phyloP scores from a whole-genome alignment of 345 rosid genomes.

The Mercurialis annua region DNA sequence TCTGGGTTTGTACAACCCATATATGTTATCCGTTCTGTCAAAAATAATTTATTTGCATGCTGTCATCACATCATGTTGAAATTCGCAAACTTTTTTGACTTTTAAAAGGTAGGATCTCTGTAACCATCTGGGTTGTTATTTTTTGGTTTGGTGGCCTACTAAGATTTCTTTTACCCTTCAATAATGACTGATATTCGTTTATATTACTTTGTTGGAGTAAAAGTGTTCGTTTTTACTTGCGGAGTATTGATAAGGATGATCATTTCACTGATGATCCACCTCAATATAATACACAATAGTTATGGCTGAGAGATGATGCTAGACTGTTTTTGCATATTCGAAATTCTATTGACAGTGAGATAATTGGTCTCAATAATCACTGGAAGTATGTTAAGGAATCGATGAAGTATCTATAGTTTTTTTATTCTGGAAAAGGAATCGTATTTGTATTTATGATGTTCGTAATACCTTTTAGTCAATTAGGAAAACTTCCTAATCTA shows the following conservation, averaged over 20 bases:
- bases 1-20: too few species aligned
- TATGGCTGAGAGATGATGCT: neutral
- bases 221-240: neutral
- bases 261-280: neutral
- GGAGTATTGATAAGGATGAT: neutral
- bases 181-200: neutral
- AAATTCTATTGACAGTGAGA: constrained; percentile 1
- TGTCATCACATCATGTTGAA: too few species aligned
- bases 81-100: too few species aligned
- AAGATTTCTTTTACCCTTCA: too few species aligned
- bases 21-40: too few species aligned
- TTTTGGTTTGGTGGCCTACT: too few species aligned
- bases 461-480: neutral
- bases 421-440: constrained; percentile 2
- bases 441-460: neutral
- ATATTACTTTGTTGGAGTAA: neutral
- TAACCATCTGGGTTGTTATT: too few species aligned
- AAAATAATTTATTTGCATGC: too few species aligned
- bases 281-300: neutral
- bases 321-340: neutral
- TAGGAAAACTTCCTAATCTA: too few species aligned
- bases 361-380: neutral
- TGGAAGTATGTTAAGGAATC: neutral
- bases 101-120: too few species aligned
- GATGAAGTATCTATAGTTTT: neutral